Evolutionary conservation across 805 yeast genomes (phyloP), one percentile per base, ranked within the genome.

Genomic region (Metschnikowia koreensis): DNA sequence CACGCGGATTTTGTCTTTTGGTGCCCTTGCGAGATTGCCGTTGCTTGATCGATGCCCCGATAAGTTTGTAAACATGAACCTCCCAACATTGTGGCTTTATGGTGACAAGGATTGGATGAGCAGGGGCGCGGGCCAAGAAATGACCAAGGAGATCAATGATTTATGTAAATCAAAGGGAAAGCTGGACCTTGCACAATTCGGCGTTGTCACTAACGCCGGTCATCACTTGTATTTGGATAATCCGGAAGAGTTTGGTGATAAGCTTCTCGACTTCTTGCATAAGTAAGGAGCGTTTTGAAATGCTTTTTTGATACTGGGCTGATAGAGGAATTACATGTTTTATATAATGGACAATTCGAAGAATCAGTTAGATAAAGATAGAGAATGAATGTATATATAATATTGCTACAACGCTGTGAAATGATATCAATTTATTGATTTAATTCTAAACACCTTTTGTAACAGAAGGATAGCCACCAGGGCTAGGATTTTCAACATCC

Each of bases 71-170:
- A 13, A 68, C 57, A 44, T 66, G 75, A 46, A 61, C 53, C 56
- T 80, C 13, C 82, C 82, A 3, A 73, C 82, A 1, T 64, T 82
- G 31, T 82, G 87, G 84, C 55, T 83, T 26, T 84, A 84, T 59
- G 90, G 90, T 9, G 88, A 83, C 53, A 69, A 66, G 38, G 90
- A 84, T 64, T 84, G 90, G 90, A 84, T 84, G 89, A 80, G 81
- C 54, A 79, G 74, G 48, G 75, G 73, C 43, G 87, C 85, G 11
- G 90, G 90, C 2, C 63, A 44, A 36, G 63, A 59, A 33, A 64
- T 64, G 62, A 57, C 54, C 9, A 51, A 58, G 38, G 68, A 65
- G 38, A 63, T 65, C 49, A 59, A 59, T 47, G 48, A 45, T 31
- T 44, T 57, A 40, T 47, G 58, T 17, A 28, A 42, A 28, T 16